These are phyloP conservation scores for Chrysoporthe cubensis DNA, from an alignment of 2,329 filamentous ascomycete species.

Conservation along the genomic window DNA sequence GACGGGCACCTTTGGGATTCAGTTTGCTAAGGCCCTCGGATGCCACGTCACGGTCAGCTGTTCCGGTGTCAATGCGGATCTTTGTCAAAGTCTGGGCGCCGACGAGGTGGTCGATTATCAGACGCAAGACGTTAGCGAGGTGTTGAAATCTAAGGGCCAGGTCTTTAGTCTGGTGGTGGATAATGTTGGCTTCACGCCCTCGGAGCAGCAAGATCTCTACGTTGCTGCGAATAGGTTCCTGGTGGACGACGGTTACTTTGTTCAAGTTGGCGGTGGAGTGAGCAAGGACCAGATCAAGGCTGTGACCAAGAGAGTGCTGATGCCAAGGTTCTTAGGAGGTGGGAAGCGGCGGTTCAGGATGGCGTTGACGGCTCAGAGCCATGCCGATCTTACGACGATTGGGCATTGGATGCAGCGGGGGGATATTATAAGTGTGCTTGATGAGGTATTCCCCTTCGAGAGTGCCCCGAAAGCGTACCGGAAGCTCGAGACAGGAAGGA, in stretches of 20 bases:
- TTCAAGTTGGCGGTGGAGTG: slow-evolving; percentile 52
- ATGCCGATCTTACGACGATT: slow-evolving; percentile 52
- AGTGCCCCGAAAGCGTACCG: slow-evolving; percentile 61
- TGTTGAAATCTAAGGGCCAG: slow-evolving; percentile 50
- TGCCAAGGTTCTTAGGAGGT: slow-evolving; percentile 43
- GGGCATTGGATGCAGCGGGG: slow-evolving; percentile 60
- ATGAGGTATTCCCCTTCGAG: slow-evolving; percentile 58
- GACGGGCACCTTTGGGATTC: slow-evolving; percentile 62
- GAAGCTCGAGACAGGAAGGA: slow-evolving; percentile 58
- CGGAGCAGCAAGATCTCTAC: slow-evolving; percentile 49
- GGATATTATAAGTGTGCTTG: slow-evolving; percentile 60
- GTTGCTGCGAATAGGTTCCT: slow-evolving; percentile 56
- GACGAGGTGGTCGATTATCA: slow-evolving; percentile 68
- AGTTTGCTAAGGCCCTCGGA: slow-evolving; percentile 64
- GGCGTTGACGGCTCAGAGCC: slow-evolving; percentile 41
- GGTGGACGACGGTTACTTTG: slow-evolving; percentile 51
- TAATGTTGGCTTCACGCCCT: slow-evolving; percentile 54
- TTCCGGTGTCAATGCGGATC: slow-evolving; percentile 58
- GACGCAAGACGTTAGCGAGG: slow-evolving; percentile 48
- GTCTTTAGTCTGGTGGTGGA: slow-evolving; percentile 61
- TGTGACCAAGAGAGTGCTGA: slow-evolving; percentile 33
- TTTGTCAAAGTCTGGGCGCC: slow-evolving; percentile 63
- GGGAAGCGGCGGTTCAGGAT: slow-evolving; percentile 47
- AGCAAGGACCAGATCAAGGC: slow-evolving; percentile 29
- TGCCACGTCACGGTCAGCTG: slow-evolving; percentile 64